Conservation (phyloP, 345 rosid species). For the Eucalyptus sideroxylon region DNA sequence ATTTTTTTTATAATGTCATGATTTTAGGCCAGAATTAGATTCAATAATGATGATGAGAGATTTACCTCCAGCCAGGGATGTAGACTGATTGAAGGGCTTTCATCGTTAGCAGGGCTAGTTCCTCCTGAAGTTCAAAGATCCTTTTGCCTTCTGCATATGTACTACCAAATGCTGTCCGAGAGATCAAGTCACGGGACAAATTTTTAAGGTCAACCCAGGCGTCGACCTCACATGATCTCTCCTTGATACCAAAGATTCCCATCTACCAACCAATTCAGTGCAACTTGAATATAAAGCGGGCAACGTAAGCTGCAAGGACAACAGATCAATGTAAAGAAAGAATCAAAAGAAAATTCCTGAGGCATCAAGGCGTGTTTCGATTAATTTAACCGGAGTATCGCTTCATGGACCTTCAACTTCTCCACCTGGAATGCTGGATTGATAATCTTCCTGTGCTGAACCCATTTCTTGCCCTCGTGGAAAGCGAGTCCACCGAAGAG, state of each 20-base stretch:
- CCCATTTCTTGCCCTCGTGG: neutral
- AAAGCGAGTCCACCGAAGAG: neutral
- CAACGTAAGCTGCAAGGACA: neutral
- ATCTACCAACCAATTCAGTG: neutral
- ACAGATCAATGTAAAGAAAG: neutral
- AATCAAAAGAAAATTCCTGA: neutral
- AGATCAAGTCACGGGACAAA: neutral
- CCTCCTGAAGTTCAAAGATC: neutral
- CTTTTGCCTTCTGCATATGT: neutral
- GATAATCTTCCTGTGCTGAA: neutral
- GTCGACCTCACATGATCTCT: neutral
- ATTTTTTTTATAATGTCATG: neutral
- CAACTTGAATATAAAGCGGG: neutral
- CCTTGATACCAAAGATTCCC: neutral
- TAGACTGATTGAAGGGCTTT: neutral
- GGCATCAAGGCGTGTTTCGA: neutral
- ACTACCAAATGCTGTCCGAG: neutral
- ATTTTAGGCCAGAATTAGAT: neutral
- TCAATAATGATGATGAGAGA: neutral
- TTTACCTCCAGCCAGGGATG: neutral
- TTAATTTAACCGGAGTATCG: neutral
- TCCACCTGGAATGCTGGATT: neutral
- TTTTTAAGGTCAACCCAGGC: neutral
- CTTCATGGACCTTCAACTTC: neutral
- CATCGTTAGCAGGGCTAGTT: neutral